phyloP scores from a whole-genome alignment of 306 rosid species.

The Castanopsis chinensis region DNA sequence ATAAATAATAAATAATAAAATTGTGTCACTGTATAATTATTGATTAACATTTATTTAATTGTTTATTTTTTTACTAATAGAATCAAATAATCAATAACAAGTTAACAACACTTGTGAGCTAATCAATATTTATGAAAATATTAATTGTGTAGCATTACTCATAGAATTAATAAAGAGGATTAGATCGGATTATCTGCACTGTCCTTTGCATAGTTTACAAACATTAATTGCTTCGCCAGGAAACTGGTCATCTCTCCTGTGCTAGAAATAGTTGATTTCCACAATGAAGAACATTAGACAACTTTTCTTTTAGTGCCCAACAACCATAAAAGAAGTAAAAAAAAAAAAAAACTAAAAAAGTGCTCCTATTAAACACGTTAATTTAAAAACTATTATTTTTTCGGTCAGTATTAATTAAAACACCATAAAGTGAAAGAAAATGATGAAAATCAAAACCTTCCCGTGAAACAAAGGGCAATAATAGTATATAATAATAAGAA shows the following conservation, averaged over 20 bases:
- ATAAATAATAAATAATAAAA: no score
- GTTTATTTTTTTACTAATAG: no score
- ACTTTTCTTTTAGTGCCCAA: neutral
- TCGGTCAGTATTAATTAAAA: neutral
- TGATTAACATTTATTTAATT: no score
- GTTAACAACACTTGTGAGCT: no score
- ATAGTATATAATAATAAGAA: slow-evolving; percentile 2
- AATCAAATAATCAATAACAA: no score
- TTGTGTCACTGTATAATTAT: no score
- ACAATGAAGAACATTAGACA: neutral
- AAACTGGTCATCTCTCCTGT: neutral
- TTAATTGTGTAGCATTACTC: no score
- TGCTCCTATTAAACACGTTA: neutral
- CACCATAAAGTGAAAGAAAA: neutral
- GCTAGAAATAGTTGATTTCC: neutral
- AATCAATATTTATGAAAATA: no score
- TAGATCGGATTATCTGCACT: no score
- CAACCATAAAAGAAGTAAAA: neutral
- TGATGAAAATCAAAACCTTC: neutral
- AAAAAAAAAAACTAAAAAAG: no score
- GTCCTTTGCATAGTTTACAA: neutral
- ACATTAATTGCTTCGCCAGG: neutral
- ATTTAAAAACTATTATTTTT: neutral
- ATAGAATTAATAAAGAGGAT: no score
- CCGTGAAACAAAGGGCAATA: slow-evolving; percentile 22